Base-by-base conservation (phyloP, 768 basidiomycete genomes). In the Xanthoconium stramineum region DNA sequence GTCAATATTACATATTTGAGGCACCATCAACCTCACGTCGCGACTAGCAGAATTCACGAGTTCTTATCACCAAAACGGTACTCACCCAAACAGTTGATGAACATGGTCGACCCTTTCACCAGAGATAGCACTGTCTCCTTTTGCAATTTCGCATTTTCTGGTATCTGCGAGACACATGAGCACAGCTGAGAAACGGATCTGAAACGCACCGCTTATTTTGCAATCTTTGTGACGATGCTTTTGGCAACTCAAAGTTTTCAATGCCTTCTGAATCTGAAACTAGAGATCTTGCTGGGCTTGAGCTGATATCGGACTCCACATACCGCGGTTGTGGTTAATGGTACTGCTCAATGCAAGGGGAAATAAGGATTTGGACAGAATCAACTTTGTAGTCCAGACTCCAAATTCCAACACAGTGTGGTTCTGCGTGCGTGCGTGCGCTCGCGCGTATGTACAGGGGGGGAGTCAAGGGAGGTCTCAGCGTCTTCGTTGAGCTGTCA, bases 61-160 rank as follows among this genome's bases (percentile, higher is more conserved):
- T 32, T 24, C 24, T 6, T 20, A 47, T 3, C 37, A 20, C 29
- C 17, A 7, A 29, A n/a, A 13, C 20, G 13, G 11, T 17, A 44
- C 86, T 62, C 69, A 89, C 95, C 88, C 9, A 98, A 77, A 64
- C 94, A 96, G 70, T 90, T 95, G 62, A 99, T 94, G 70, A 98
- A 98, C 50, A 98, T 88, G 0, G 95, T 95, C 5, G 94, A 92
- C 32, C 88, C 88, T 68, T 94, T 94, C 14, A 89, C 79, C 11
- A 97, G 78, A 13, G 93, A 91, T 2, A 89, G 69, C 0, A 94
- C 84, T 0, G 91, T 89, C 56, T 98, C 96, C 59, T 94, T 96
- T 64, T 94, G 90, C 53, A 97, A 72, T 67, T 96, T 96, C 13
- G 86, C 81, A 62, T 84, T 87, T 0, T 92, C 87, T 7, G 93